phyloP scores from a whole-genome alignment of 1,284 basidiomycete species.

The Meripilus lineatus region DNA sequence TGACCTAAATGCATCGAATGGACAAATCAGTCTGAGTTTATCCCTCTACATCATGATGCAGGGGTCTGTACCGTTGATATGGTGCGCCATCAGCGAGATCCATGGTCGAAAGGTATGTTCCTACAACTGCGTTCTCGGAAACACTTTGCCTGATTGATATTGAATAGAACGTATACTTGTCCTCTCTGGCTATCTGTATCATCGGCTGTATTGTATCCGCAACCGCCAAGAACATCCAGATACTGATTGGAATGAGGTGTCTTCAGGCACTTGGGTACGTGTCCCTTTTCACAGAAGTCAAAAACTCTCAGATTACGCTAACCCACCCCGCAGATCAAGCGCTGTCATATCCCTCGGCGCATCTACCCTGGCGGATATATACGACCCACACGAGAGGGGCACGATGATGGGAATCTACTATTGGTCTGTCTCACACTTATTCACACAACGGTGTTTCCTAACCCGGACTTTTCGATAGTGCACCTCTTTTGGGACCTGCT shows the following conservation, averaged over 20 bases:
- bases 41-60: conserved; percentile 80
- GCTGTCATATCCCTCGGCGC: conserved; percentile 79
- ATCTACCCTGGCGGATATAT: conserved; percentile 80
- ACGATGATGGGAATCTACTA: conserved; percentile 79
- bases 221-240: conserved; percentile 56
- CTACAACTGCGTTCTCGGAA: not conserved
- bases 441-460: conserved; percentile 15
- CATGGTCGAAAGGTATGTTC: conserved; percentile 68
- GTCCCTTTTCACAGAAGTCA: not conserved
- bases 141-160: not conserved
- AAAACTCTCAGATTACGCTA: conserved; percentile 5
- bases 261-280: conserved; percentile 63
- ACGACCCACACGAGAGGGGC: conserved; percentile 74
- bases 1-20: conserved; percentile 60
- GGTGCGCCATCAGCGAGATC: conserved; percentile 74
- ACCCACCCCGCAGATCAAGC: conserved; percentile 47
- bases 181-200: conserved; percentile 56
- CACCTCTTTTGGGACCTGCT: conserved; percentile 44
- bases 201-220: conserved; percentile 65
- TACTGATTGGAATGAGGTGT: conserved; percentile 71
- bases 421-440: conserved; percentile 33
- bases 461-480: conserved; percentile 13
- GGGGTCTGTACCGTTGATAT: conserved; percentile 62
- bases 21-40: conserved; percentile 69
- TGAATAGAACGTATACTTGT: conserved; percentile 58